Conservation (phyloP, 331 rosid genomes). For the Spiraea crenata region DNA sequence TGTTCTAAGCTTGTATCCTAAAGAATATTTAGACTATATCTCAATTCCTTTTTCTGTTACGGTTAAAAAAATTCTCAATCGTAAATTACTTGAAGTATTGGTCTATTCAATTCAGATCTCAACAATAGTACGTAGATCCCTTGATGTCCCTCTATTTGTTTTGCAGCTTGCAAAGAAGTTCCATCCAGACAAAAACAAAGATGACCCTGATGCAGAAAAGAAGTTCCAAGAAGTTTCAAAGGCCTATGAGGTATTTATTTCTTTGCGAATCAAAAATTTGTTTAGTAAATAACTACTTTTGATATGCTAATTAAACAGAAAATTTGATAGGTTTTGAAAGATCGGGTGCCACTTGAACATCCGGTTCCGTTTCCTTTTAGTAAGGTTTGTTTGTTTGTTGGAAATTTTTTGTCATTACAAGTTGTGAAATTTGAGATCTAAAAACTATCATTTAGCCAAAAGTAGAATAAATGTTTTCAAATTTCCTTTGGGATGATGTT, state of each 20-base stretch:
- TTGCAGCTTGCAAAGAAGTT: constrained; percentile 85
- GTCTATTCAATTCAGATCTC: too few species aligned
- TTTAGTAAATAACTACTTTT: constrained; percentile 11
- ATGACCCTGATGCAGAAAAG: constrained; percentile 83
- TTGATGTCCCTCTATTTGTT: constrained; percentile 10
- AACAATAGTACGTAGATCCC: not conserved
- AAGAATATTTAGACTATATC: too few species aligned
- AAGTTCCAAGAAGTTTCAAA: constrained; percentile 82
- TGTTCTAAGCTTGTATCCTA: too few species aligned
- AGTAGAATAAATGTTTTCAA: not conserved
- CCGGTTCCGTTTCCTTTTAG: not conserved
- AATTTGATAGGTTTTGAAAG: constrained; percentile 66
- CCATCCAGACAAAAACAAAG: constrained; percentile 90
- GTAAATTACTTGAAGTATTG: too few species aligned
- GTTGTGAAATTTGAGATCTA: not conserved
- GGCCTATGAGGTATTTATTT: constrained; percentile 72
- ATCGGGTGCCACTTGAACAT: too few species aligned
- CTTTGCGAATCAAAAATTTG: not conserved
- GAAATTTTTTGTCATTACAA: not conserved
- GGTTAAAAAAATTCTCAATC: too few species aligned
- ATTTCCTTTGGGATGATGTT: not conserved
- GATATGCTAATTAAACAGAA: not conserved
- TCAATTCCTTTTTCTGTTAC: too few species aligned
- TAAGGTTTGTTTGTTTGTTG: not conserved
- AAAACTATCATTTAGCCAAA: not conserved